These are phyloP conservation scores for Boletus speciosus DNA, from an alignment of 768 basidiomycete genomes.

Conservation along the genomic window DNA sequence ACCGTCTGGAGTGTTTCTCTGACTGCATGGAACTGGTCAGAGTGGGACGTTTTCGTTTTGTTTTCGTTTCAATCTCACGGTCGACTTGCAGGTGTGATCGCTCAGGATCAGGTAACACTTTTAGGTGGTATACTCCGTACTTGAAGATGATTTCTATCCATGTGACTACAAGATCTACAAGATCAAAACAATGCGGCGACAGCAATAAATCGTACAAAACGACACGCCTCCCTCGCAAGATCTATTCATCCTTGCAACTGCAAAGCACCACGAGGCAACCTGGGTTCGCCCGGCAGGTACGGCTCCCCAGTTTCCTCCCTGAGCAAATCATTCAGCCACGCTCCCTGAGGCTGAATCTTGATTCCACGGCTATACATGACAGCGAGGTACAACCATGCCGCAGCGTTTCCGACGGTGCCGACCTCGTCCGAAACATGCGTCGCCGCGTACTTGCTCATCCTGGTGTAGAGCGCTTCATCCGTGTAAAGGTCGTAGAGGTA, in stretches of 20 bases:
- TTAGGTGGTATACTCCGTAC: conserved; percentile 7
- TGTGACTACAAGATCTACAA: neutral
- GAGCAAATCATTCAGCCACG: conserved; percentile 82
- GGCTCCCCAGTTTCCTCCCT: conserved; percentile 72
- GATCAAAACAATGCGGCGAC: neutral
- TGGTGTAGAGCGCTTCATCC: conserved; percentile 61
- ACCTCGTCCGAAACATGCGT: conserved; percentile 85
- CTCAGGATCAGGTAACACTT: conserved; percentile 1
- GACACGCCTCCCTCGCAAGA: neutral
- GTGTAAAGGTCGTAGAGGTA: conserved; percentile 77
- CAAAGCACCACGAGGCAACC: conserved; percentile 60
- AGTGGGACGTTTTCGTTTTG: neutral
- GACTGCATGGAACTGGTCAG: neutral
- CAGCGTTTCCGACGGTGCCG: conserved; percentile 76
- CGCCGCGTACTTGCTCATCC: conserved; percentile 63
- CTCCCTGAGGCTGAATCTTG: conserved; percentile 76
- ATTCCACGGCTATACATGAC: conserved; percentile 76
- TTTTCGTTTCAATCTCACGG: neutral
- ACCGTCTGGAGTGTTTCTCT: neutral
- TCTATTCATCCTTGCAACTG: conserved; percentile 41
- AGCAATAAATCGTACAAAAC: conserved; percentile 10
- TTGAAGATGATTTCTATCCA: conserved; percentile 5
- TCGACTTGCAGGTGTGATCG: neutral
- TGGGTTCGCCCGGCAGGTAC: conserved; percentile 66
- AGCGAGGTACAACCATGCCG: conserved; percentile 64